Evolutionary conservation across 2,329 filamentous ascomycete genomes (phyloP), one percentile per base, ranked within the genome.

Genomic region (Lachnellula suecica): DNA sequence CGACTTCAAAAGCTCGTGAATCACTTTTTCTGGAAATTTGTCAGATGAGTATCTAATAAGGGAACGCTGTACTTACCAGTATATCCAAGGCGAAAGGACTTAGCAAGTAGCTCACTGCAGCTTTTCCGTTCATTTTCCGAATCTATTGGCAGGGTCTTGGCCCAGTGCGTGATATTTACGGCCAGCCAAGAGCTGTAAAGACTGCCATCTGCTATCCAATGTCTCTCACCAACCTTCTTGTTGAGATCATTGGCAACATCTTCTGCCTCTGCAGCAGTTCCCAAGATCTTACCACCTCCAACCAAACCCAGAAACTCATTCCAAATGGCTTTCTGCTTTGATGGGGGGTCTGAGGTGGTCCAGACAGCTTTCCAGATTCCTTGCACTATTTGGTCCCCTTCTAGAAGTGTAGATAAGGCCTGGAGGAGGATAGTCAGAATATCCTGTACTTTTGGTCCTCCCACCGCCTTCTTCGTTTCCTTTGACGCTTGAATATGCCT

Each of bases 271-370:
- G 84, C 83, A 56, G 75, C 71, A 20, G 76, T 70, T 2, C 82
- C 78, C 2, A 87, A 60, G 4, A 88, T 62, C 61, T 77, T 83
- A 48, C 85, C 83, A 20, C 82, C 81, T 22, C 78, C 83, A 40
- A 84, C 62, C 24, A 86, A 70, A 13, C 74, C 71, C n/a, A 82
- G 68, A 49, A 82, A 73, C 57, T 89, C 84, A 63, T 79, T 84
- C 85, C 84, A 88, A 31, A 82, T 70, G 43, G 83, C 68, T 48
- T 73, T 76, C 47, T 73, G 75, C 59, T 78, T 77, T 22, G 44
- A 10, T 8, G 41, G 11, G 68, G 67, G 13, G 66, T 59, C 51
- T 70, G 74, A 19, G 61, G 7, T 59, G 41, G 15, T 65, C 46
- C 59, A 22, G 13, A 80, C 72, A 42, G 75, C 72, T n/a, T 59